Conservation (phyloP, 345 rosid species). For the Citrus hindsii region DNA sequence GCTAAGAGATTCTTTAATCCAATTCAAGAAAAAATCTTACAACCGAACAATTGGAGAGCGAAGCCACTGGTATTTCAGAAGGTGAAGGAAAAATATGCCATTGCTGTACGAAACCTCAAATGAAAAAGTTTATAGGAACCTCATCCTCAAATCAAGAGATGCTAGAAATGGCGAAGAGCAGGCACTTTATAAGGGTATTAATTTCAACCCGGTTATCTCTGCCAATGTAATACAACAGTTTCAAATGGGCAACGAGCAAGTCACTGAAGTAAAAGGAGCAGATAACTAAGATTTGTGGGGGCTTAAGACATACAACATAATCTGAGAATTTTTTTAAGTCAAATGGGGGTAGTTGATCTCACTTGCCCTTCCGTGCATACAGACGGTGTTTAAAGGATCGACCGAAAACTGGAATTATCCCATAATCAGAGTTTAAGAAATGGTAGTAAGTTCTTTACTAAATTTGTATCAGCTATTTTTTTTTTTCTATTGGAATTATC, state of each 20-base stretch:
- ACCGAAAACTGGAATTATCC: slow-evolving; percentile 48
- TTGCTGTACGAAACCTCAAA: slow-evolving; percentile 58
- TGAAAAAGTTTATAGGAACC: slow-evolving; percentile 52
- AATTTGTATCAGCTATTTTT: too few species aligned
- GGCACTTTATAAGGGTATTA: slow-evolving; percentile 43
- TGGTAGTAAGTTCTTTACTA: slow-evolving; percentile 44
- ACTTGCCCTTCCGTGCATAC: slow-evolving; percentile 37
- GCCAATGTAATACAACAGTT: not conserved
- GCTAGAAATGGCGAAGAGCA: slow-evolving; percentile 36
- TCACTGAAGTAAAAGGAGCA: too few species aligned
- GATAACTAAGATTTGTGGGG: slow-evolving; percentile 14
- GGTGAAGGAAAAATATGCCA: slow-evolving; percentile 39
- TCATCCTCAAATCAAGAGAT: slow-evolving; percentile 20
- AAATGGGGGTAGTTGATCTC: too few species aligned
- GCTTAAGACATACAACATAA: too few species aligned
- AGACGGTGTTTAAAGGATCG: slow-evolving; percentile 51
- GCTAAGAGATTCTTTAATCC: slow-evolving; percentile 51
- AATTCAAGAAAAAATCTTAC: slow-evolving; percentile 57
- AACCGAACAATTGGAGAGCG: slow-evolving; percentile 28
- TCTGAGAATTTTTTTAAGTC: too few species aligned
- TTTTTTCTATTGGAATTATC: too few species aligned
- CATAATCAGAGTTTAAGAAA: slow-evolving; percentile 47
- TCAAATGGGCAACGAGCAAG: too few species aligned
- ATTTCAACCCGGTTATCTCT: slow-evolving; percentile 41
- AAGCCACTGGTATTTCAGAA: slow-evolving; percentile 39